These are phyloP conservation scores for Dothistroma septosporum DNA, from an alignment of 2,329 filamentous ascomycete genomes.

Conservation along the genomic window DNA sequence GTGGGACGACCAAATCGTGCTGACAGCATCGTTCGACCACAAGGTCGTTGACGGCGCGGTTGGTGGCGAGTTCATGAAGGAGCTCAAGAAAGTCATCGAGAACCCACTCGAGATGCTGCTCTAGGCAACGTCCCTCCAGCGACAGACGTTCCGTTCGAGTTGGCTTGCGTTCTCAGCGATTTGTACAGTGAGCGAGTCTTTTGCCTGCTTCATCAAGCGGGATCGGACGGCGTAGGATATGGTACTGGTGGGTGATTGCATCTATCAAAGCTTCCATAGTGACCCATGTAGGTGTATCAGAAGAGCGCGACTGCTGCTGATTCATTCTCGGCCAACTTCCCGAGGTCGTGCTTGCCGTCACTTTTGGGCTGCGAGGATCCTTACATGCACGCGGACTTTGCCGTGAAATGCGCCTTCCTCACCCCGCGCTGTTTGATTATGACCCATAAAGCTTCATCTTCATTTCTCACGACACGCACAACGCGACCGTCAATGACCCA, in stretches of 20 bases:
- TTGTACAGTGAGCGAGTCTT: slow-evolving; percentile 23
- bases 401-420: not conserved
- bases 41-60: slow-evolving; percentile 97
- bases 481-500: not conserved
- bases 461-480: not conserved
- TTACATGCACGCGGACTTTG: not conserved
- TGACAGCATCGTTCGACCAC: slow-evolving; percentile 97
- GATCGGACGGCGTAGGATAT: slow-evolving; percentile 2
- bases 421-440: too few relatives aligned
- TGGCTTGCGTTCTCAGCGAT: slow-evolving; percentile 10
- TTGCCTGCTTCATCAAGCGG: slow-evolving; percentile 3
- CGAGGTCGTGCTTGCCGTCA: not conserved
- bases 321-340: not conserved
- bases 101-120: slow-evolving; percentile 93
- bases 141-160: slow-evolving; percentile 10
- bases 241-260: not conserved
- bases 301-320: slow-evolving; percentile 14
- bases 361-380: not conserved
- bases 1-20: slow-evolving; percentile 95
- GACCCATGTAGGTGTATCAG: slow-evolving; percentile 16
- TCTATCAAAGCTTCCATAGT: not conserved
- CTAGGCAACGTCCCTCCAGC: slow-evolving; percentile 46
- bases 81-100: slow-evolving; percentile 96
- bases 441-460: not conserved
- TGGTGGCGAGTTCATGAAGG: slow-evolving; percentile 92